A percentile compares a stretch with the other conserved stretches of the same genome.
phyloP scores from a whole-genome alignment of 495 filamentous ascomycete species.

The Aspergillus bertholletiae region DNA sequence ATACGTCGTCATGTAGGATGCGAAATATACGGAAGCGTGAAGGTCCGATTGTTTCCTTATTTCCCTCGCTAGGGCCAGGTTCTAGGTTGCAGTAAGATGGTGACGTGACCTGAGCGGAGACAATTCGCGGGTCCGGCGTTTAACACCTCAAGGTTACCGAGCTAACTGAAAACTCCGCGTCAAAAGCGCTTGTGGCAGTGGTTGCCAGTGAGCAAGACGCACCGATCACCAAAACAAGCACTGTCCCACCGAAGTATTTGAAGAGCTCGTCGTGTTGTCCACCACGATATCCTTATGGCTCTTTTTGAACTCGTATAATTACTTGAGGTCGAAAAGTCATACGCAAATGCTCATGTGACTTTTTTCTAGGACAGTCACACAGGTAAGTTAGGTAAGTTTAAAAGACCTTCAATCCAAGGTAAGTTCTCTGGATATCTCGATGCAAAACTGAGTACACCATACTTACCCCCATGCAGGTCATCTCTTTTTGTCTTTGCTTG shows the following conservation, averaged over 20 bases:
- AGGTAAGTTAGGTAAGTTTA: slow-evolving; percentile 4
- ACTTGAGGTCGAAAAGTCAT: background rate
- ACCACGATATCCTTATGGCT: background rate
- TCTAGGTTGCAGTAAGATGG: background rate
- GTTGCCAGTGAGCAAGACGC: slow-evolving; percentile 12
- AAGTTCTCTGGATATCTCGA: slow-evolving; percentile 3
- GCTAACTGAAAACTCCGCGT: slow-evolving; percentile 12
- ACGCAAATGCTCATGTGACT: slow-evolving; percentile 2
- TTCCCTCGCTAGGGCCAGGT: background rate
- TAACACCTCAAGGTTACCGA: background rate
- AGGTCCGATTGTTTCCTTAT: background rate
- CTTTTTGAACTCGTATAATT: background rate
- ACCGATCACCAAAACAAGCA: slow-evolving; percentile 18
- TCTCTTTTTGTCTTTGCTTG: slow-evolving; percentile 2
- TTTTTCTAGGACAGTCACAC: background rate
- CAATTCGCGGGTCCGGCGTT: background rate
- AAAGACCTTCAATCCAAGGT: slow-evolving; percentile 8
- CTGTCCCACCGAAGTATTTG: background rate
- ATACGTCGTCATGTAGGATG: background rate
- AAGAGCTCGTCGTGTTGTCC: background rate
- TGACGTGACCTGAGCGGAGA: slow-evolving; percentile 10
- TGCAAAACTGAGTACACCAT: background rate
- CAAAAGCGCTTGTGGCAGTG: slow-evolving; percentile 16
- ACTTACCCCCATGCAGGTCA: background rate
- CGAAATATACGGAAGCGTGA: background rate